Percentiles rank a stretch among this genome's conserved stretches.
phyloP scores from a whole-genome alignment of 192 early-diverging fungal species.

The Oehlia diaphana region DNA sequence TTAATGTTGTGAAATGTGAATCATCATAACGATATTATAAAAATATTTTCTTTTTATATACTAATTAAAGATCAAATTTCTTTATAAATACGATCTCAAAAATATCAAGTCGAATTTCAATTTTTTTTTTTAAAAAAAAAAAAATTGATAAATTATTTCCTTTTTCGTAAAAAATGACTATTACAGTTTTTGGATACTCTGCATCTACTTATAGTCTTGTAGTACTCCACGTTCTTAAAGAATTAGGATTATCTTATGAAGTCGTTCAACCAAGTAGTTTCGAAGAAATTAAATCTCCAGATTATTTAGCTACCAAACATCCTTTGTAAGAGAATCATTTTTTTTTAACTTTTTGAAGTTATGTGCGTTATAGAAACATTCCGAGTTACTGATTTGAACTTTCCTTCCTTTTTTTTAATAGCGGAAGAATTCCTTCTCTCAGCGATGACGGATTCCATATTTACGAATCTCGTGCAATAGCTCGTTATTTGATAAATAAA shows the following conservation, averaged over 20 bases:
- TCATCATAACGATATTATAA: too few relatives aligned
- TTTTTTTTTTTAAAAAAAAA: too few relatives aligned
- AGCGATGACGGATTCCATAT: conserved; percentile 35
- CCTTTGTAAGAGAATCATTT: conserved; percentile 34
- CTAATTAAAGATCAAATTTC: too few relatives aligned
- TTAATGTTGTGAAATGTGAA: too few relatives aligned
- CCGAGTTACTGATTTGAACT: conserved; percentile 33
- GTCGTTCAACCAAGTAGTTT: conserved; percentile 8
- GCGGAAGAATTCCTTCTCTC: conserved; percentile 39
- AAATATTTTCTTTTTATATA: too few relatives aligned
- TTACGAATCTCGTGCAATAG: conserved; percentile 45
- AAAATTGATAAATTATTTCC: too few relatives aligned
- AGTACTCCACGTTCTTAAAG: conserved; percentile 32
- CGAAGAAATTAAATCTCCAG: conserved; percentile 35
- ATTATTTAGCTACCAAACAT: conserved; percentile 33
- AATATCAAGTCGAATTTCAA: background rate
- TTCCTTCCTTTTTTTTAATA: conserved; percentile 33
- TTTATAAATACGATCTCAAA: too few relatives aligned
- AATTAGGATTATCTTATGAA: conserved; percentile 40
- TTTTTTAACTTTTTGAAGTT: conserved; percentile 21
- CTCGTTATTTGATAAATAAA: conserved; percentile 34
- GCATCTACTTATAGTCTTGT: conserved; percentile 33
- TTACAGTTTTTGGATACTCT: conserved; percentile 31
- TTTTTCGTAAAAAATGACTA: background rate
- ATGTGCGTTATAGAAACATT: conserved; percentile 24